phyloP scores from a whole-genome alignment of 805 yeast genomes.

The Starmerella ratchasimensis region DNA sequence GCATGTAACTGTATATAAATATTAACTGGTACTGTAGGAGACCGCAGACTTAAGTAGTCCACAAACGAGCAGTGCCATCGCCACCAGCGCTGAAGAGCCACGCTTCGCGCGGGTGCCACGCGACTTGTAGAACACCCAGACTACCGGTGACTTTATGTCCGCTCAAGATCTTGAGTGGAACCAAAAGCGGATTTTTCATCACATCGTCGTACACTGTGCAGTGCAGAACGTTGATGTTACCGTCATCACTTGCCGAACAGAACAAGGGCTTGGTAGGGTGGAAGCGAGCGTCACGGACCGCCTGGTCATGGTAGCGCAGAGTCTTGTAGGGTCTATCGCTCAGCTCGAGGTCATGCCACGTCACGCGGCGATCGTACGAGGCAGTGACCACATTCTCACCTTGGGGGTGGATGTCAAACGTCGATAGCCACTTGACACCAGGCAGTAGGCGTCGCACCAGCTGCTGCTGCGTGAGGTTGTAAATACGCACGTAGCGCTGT shows the following conservation, averaged over 20 bases:
- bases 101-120: slow-evolving; percentile 97
- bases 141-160: slow-evolving; percentile 75
- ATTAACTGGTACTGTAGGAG: not conserved
- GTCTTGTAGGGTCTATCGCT: slow-evolving; percentile 87
- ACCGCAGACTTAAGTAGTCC: slow-evolving; percentile 93
- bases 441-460: slow-evolving; percentile 76
- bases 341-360: slow-evolving; percentile 95
- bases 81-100: slow-evolving; percentile 98
- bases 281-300: slow-evolving; percentile 77
- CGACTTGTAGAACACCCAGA: slow-evolving; percentile 73
- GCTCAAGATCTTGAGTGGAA: slow-evolving; percentile 83
- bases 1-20: not conserved
- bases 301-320: slow-evolving; percentile 84
- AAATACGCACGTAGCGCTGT: slow-evolving; percentile 81
- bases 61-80: slow-evolving; percentile 84
- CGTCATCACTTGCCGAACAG: slow-evolving; percentile 93
- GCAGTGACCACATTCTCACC: slow-evolving; percentile 91
- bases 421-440: slow-evolving; percentile 89
- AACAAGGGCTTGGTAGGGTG: slow-evolving; percentile 82
- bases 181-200: slow-evolving; percentile 89
- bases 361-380: slow-evolving; percentile 84
- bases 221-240: slow-evolving; percentile 84
- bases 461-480: slow-evolving; percentile 77
- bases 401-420: slow-evolving; percentile 86
- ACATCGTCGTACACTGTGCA: slow-evolving; percentile 91